A percentile compares a stretch with the other conserved stretches of the same genome.
phyloP scores from a whole-genome alignment of 495 filamentous ascomycete species.

The Tuber umbilicatum region DNA sequence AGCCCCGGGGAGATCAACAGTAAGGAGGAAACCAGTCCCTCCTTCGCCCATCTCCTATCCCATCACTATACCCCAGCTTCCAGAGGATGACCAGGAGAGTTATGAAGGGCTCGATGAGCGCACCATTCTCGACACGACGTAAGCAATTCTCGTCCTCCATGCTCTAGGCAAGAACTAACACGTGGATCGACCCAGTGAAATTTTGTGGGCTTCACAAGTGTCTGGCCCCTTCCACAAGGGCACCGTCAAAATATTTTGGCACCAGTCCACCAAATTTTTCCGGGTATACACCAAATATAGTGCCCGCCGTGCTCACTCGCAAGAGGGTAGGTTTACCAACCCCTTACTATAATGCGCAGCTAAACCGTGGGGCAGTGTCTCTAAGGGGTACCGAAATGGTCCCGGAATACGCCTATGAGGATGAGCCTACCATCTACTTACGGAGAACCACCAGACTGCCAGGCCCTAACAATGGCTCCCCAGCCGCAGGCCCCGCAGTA shows the following conservation, averaged over 20 bases:
- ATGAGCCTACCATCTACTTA: conserved; percentile 17
- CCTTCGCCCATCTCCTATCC: conserved; percentile 1
- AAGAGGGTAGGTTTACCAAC: conserved; percentile 14
- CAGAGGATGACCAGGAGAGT: conserved; percentile 14
- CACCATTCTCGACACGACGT: conserved; percentile 17
- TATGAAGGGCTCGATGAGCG: conserved; percentile 21
- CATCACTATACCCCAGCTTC: neutral
- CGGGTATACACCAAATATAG: conserved; percentile 18
- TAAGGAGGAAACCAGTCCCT: conserved; percentile 9
- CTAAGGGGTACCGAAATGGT: conserved; percentile 17
- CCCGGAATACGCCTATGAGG: conserved; percentile 19
- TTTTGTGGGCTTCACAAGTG: conserved; percentile 19
- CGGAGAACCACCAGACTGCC: conserved; percentile 10
- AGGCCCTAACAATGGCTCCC: neutral
- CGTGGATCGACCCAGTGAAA: conserved; percentile 6
- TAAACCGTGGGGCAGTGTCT: conserved; percentile 9
- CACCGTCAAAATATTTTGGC: conserved; percentile 18
- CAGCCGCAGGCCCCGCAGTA: neutral
- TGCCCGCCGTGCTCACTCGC: conserved; percentile 13
- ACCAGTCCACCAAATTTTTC: conserved; percentile 17
- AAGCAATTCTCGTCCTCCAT: neutral
- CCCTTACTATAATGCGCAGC: neutral
- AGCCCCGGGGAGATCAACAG: neutral
- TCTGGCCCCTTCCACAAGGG: conserved; percentile 14
- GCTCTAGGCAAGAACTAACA: neutral